phyloP scores from a whole-genome alignment of 163 green algal genomes.

The Scenedesmus sp. region DNA sequence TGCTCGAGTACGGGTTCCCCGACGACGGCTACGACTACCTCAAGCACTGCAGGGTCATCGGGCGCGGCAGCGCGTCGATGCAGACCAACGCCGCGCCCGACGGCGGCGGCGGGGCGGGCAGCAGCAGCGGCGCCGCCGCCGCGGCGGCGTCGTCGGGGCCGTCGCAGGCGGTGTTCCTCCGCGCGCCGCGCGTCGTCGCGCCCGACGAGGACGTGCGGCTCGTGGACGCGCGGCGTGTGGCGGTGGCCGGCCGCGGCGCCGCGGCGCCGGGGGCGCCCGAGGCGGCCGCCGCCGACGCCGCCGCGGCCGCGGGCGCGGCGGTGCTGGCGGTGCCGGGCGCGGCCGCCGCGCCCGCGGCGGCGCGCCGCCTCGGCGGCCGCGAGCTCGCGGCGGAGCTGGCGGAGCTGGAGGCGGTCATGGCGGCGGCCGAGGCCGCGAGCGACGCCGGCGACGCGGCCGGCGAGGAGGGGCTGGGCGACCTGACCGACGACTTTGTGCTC shows the following conservation, averaged over 20 bases:
- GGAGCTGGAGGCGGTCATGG: conserved; percentile 66
- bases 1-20: conserved; percentile 85
- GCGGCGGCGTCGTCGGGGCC: neutral
- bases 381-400: conserved; percentile 60
- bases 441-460: conserved; percentile 6
- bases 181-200: conserved; percentile 21
- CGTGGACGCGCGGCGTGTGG: conserved; percentile 54
- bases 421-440: conserved; percentile 53
- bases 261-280: conserved; percentile 27
- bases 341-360: conserved; percentile 20
- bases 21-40: conserved; percentile 98
- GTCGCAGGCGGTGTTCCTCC: conserved; percentile 36
- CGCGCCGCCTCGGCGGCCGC: neutral
- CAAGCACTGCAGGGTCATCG: conserved; percentile 77
- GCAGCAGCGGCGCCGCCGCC: conserved; percentile 2
- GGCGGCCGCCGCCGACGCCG: conserved; percentile 9
- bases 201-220: conserved; percentile 55
- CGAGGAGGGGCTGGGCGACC: conserved; percentile 53
- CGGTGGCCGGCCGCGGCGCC: neutral
- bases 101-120: conserved; percentile 8
- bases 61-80: conserved; percentile 45
- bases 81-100: conserved; percentile 7
- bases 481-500: conserved; percentile 78
- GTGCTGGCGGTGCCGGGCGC: neutral
- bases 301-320: neutral